Evolutionary conservation across 2,329 filamentous ascomycete genomes (phyloP).

Genomic region (Talaromyces sp.): DNA sequence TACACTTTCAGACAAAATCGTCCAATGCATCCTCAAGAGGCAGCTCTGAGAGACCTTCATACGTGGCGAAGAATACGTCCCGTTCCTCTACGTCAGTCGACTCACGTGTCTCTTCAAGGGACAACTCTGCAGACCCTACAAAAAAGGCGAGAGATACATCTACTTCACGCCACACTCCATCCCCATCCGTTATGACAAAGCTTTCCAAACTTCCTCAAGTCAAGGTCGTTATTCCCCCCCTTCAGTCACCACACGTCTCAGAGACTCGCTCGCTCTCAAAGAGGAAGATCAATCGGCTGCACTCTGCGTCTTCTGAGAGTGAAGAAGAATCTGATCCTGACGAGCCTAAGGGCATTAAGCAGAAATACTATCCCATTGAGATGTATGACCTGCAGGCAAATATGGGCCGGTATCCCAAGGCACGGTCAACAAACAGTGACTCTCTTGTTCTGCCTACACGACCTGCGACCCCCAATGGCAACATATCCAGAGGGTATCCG

Average conservation of each 20-base stretch:
- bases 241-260: neutral
- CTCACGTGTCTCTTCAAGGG: neutral
- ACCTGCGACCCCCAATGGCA: neutral
- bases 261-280: neutral
- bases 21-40: neutral
- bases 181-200: neutral
- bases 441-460: neutral
- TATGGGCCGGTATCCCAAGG: constrained; percentile 14
- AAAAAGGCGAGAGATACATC: neutral
- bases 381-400: constrained; percentile 10
- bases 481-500: neutral
- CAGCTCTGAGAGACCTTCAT: neutral
- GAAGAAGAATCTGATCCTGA: constrained; percentile 7
- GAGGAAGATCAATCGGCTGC: constrained; percentile 7
- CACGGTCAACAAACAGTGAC: neutral
- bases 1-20: neutral
- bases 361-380: constrained; percentile 14
- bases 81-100: neutral
- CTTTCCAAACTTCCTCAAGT: neutral
- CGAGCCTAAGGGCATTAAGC: constrained; percentile 7
- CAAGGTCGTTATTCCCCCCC: constrained; percentile 4
- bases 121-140: neutral
- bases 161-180: neutral
- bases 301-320: constrained; percentile 3
- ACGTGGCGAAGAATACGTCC: neutral